Base-by-base conservation (phyloP, 2,329 filamentous ascomycete species). In the Calonectria pseudoreteaudii region DNA sequence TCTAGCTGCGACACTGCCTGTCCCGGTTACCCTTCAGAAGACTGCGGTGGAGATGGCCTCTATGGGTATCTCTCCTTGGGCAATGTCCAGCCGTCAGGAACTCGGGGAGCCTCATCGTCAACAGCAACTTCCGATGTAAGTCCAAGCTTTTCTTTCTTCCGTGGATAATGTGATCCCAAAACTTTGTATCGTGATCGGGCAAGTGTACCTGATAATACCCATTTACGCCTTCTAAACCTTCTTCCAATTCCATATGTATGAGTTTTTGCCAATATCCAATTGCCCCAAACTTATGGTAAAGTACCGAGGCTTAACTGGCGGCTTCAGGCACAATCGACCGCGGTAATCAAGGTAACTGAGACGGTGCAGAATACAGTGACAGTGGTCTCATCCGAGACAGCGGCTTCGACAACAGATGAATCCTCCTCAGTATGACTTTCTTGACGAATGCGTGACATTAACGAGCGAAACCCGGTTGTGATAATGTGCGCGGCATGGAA, bases 1-100 rank as follows among this genome's bases (percentile, higher is more conserved):
- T 77, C 75, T 41, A 78, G 88, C 28, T 96, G 94, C 84, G 84
- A 88, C 76, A 82, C 82, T 0, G 66, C 84, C 20, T 96, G 94
- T 78, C 93, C 93, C 11, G 94, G 93, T n/a, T 96, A 89, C 80
- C 90, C 90, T 0, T 41, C 67, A 1, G 93, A 96, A 75, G 84
- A 86, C 14, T 96, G 94, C 80, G 94, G 94, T 74, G 91, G 90
- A 44, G 77, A 87, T 38, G 87, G 86, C 60, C 80, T 92, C 4
- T 96, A 86, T 79, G 93, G 91, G 65, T 96, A 96, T 82, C 87
- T 96, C 69, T 79, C 86, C 30, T 83, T 94, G 18, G 82, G 81
- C 68, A 86, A 85, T 36, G 71, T 85, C 5, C 23, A 77, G 18
- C 90, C 93, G 4, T 90, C 90, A 7, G 93, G 93, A 49, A 94